Conservation (phyloP, 371 early-diverging fungal genomes). For the Dinochytrium kinnereticum region DNA sequence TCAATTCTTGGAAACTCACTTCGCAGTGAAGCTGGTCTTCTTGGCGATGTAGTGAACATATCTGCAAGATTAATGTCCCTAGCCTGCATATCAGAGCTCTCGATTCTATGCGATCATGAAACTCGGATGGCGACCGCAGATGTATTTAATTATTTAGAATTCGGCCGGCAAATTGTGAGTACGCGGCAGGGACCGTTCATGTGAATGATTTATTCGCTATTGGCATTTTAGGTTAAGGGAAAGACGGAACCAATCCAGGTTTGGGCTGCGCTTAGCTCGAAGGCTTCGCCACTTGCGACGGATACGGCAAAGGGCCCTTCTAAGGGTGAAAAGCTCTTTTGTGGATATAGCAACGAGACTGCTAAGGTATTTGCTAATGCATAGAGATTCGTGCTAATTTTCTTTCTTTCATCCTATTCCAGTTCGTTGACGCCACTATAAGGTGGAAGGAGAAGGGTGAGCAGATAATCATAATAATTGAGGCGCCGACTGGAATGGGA, state of each 20-base stretch:
- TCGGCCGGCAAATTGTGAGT: constrained; percentile 13
- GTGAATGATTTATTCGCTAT: not conserved
- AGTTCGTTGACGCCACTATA: not conserved
- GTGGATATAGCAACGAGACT: constrained; percentile 1
- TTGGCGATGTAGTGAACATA: constrained; percentile 20
- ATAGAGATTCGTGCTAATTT: not conserved
- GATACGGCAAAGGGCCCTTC: not conserved
- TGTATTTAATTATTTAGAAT: constrained; percentile 1
- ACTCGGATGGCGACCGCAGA: constrained; percentile 12
- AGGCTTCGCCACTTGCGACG: not conserved
- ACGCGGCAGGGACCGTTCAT: not conserved
- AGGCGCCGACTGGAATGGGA: constrained; percentile 17
- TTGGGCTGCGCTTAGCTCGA: constrained; percentile 9
- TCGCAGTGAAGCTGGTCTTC: constrained; percentile 20
- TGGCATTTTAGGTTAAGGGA: constrained; percentile 6
- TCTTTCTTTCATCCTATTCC: not conserved
- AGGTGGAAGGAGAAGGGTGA: constrained; percentile 6
- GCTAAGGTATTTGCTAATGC: not conserved
- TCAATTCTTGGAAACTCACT: constrained; percentile 9
- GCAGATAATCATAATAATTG: not conserved
- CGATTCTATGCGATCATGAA: constrained; percentile 11
- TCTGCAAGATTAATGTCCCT: constrained; percentile 14
- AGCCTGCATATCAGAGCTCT: not conserved
- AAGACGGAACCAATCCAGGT: constrained; percentile 21
- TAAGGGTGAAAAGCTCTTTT: not conserved